Conservation (phyloP, 192 early-diverging fungal species). For the Paraglomus brasilianum region DNA sequence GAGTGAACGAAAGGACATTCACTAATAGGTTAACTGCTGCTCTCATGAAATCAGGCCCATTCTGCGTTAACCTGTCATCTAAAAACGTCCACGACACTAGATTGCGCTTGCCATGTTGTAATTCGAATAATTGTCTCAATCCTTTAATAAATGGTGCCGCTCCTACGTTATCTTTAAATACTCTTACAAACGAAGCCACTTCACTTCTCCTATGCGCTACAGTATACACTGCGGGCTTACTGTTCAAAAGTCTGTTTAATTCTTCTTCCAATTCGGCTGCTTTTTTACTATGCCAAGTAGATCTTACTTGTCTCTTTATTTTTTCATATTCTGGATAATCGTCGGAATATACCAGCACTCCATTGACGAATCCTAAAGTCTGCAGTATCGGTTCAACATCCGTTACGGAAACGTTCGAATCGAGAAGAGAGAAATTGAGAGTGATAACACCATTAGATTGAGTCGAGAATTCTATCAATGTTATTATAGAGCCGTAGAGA, state of each 20-base stretch:
- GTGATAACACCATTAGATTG: conserved; percentile 8
- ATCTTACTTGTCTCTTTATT: conserved; percentile 16
- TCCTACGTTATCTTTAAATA: conserved; percentile 20
- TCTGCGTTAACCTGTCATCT: conserved; percentile 27
- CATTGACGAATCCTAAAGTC: conserved; percentile 12
- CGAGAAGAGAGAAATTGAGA: background rate
- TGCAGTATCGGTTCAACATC: background rate
- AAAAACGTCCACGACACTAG: conserved; percentile 27
- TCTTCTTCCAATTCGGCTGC: background rate
- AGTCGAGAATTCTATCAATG: conserved; percentile 22
- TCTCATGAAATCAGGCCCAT: conserved; percentile 27
- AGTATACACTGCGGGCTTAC: conserved; percentile 19
- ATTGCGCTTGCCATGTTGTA: conserved; percentile 7
- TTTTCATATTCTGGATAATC: conserved; percentile 7
- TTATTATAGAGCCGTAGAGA: background rate
- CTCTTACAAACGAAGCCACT: conserved; percentile 6
- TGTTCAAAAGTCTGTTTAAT: conserved; percentile 18
- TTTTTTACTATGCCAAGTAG: conserved; percentile 17
- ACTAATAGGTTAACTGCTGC: conserved; percentile 22
- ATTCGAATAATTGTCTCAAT: background rate
- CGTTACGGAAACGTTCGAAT: background rate
- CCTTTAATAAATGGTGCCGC: conserved; percentile 18
- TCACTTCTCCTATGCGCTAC: conserved; percentile 5
- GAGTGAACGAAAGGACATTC: conserved; percentile 24
- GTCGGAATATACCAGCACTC: background rate